Evolutionary conservation across 2,329 filamentous ascomycete species (phyloP), one percentile per base, ranked within the genome.

Genomic region (Podosphaera leucotricha): DNA sequence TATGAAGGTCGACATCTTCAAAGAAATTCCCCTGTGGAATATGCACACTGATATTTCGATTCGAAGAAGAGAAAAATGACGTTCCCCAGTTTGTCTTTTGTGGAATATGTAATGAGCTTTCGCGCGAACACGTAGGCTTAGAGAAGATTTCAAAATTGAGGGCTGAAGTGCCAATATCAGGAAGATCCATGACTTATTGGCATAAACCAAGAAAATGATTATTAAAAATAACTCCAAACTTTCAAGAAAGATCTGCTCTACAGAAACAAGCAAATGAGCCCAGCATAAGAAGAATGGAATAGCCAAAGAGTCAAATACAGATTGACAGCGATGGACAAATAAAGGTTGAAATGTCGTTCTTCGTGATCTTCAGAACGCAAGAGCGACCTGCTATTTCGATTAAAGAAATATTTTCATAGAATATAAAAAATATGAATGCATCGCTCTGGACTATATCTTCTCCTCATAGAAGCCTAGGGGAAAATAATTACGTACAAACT

Each of bases 61-160:
- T 52, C 11, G 57, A 52, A 24, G 56, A 54, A 4, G 52, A 53
- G 35, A 53, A 50, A 22, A 54, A 53, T 36, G 57, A 53, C n/a
- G 57, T 59, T 43, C 55, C 57, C 61, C 61, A 63, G 50, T 56
- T 59, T 43, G 59, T 56, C 48, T 62, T 61, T 50, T 54, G 58
- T 40, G 59, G 55, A 46, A 59, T 56, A 51, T 62, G 60, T 44
- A 62, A 53, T 35, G 62, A 66, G 43, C 51, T 58, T 49, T 56
- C 57, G 46, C 57, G 61, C 41, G 59, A 58, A 47, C 48, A 46
- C 40, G 47, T 46, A 45, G 50, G 46, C 21, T 48, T 52, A 38
- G 50, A 51, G 16, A 28, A 20, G 21, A 47, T 15, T 7, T 37
- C 50, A 44, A 45, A 20, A 41, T 47, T 42, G 45, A 44, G n/a